A percentile compares a stretch with the other conserved stretches of the same genome.
phyloP scores from a whole-genome alignment of 805 yeast genomes.

The Saccharomycopsis sp. region DNA sequence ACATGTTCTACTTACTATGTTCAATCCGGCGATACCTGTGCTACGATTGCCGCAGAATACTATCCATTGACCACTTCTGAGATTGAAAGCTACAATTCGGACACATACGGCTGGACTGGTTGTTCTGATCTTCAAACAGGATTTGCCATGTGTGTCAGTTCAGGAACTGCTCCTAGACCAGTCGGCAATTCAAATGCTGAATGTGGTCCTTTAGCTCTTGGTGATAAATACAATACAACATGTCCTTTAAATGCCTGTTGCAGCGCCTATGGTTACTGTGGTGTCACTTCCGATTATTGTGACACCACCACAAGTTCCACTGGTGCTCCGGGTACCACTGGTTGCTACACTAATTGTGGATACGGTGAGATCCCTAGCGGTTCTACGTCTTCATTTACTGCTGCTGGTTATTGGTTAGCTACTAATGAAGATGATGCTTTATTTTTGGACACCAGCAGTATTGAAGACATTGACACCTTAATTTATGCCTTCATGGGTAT shows the following conservation, averaged over 20 bases:
- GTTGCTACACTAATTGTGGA: conserved; percentile 5
- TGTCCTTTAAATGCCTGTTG: conserved; percentile 12
- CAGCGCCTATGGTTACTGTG: conserved; percentile 4
- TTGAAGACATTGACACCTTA: not conserved
- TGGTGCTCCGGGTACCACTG: conserved; percentile 3
- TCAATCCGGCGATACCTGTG: conserved; percentile 2
- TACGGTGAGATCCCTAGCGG: not conserved
- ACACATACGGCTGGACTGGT: conserved; percentile 7
- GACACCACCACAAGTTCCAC: not conserved
- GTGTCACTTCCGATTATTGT: not conserved
- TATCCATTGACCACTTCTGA: conserved; percentile 2
- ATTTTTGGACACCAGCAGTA: not conserved
- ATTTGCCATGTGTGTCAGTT: conserved; percentile 7
- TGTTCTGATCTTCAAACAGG: not conserved
- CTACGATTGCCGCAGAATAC: conserved; percentile 6
- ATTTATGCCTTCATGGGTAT: conserved; percentile 1
- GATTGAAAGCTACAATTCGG: conserved; percentile 5
- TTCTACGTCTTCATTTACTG: not conserved
- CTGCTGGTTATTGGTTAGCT: not conserved
- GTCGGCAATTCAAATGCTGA: conserved; percentile 2
- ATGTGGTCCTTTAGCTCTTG: conserved; percentile 10
- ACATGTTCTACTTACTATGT: conserved; percentile 7
- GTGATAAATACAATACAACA: conserved; percentile 4
- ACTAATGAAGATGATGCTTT: not conserved
- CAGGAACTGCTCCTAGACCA: conserved; percentile 6